These are phyloP conservation scores for Sophora flavescens DNA, from an alignment of 306 rosid species.

Conservation along the genomic window DNA sequence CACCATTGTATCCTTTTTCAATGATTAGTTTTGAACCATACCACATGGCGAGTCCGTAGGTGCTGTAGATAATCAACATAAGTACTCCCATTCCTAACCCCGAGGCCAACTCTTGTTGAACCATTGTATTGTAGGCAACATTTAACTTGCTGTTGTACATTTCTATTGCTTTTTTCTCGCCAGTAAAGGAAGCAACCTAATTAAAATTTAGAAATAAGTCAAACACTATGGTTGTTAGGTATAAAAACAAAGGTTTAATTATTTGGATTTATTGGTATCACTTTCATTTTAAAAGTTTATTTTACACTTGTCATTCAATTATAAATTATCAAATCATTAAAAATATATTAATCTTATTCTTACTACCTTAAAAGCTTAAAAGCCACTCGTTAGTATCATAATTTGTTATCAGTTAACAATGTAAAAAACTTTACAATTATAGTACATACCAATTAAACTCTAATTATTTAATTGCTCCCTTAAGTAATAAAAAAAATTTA, in stretches of 20 bases:
- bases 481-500: no score
- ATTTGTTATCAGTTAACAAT: no score
- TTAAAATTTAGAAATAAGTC: constrained; percentile 18
- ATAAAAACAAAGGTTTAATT: constrained; percentile 11
- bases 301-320: no score
- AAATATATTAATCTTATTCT: no score
- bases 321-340: no score
- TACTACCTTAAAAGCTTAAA: no score
- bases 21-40: constrained; percentile 82
- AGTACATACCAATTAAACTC: no score
- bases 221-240: not conserved
- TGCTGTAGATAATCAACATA: constrained; percentile 57
- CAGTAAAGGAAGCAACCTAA: constrained; percentile 92
- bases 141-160: constrained; percentile 67
- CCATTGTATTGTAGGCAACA: constrained; percentile 61
- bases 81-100: constrained; percentile 74
- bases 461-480: no score
- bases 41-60: constrained; percentile 88
- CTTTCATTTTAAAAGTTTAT: no score
- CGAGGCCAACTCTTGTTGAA: constrained; percentile 73
- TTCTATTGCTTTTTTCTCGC: constrained; percentile 79
- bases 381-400: no score
- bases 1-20: constrained; percentile 75
- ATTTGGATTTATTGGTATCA: no score
- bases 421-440: no score